These are phyloP conservation scores for Quercus phellos DNA, from an alignment of 331 rosid species.

Conservation along the genomic window DNA sequence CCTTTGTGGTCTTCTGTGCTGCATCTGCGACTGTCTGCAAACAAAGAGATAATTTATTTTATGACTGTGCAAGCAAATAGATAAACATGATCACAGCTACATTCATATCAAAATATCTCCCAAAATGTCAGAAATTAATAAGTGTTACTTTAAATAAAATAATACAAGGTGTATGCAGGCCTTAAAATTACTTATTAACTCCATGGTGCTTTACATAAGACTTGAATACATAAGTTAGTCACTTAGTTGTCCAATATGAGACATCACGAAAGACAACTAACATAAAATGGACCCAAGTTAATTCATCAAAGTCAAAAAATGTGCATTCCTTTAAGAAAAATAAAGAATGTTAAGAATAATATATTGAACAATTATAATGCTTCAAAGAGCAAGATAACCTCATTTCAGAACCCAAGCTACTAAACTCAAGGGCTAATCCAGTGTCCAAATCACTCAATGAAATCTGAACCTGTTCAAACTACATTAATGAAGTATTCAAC, in stretches of 20 bases:
- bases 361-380: background rate
- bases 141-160: background rate
- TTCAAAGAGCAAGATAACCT: background rate
- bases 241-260: background rate
- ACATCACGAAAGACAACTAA: background rate
- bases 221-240: background rate
- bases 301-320: background rate
- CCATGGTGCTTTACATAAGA: background rate
- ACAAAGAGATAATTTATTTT: constrained; percentile 19
- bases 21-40: constrained; percentile 76
- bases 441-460: background rate
- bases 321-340: background rate
- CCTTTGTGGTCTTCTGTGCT: constrained; percentile 71
- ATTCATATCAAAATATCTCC: background rate
- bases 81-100: background rate
- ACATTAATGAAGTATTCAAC: background rate
- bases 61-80: background rate
- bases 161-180: background rate
- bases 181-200: background rate
- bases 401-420: background rate
- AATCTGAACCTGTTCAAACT: background rate
- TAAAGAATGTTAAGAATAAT: background rate
- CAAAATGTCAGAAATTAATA: background rate
- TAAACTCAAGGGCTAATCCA: background rate
- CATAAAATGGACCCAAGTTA: background rate